A percentile compares a stretch with the other conserved stretches of the same genome.
Evolutionary conservation across 2,329 filamentous ascomycete species (phyloP).

Genomic region (Scedosporium boydii): DNA sequence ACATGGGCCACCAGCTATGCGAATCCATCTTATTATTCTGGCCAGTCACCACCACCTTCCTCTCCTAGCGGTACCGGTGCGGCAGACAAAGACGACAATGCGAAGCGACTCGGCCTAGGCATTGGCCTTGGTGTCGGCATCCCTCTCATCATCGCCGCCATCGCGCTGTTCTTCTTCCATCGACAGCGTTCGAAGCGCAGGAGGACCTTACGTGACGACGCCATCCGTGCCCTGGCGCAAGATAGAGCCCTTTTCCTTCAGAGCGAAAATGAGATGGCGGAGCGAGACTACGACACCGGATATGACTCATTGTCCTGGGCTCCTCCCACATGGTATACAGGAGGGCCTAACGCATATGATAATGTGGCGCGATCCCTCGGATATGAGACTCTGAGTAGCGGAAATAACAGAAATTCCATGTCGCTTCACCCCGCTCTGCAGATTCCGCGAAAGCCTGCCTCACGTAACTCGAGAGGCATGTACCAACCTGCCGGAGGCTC

Average conservation of each 20-base stretch:
- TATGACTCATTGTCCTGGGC: constrained; percentile 23
- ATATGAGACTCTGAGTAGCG: constrained; percentile 38
- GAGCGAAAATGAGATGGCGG: constrained; percentile 34
- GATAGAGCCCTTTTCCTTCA: constrained; percentile 37
- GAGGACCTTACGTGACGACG: constrained; percentile 32
- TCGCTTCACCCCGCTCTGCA: neutral
- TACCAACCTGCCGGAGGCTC: constrained; percentile 11
- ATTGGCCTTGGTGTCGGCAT: constrained; percentile 57
- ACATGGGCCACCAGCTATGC: constrained; percentile 41
- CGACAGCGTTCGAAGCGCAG: constrained; percentile 29
- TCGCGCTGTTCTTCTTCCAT: constrained; percentile 39
- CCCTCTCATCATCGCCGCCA: constrained; percentile 35
- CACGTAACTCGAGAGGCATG: constrained; percentile 11
- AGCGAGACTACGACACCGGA: constrained; percentile 22
- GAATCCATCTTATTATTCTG: constrained; percentile 7
- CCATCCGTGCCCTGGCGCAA: constrained; percentile 38
- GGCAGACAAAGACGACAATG: constrained; percentile 11
- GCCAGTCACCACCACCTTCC: constrained; percentile 6
- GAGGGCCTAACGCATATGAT: constrained; percentile 32
- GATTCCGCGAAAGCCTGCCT: constrained; percentile 24
- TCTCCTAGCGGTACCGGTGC: neutral
- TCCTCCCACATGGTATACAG: constrained; percentile 32
- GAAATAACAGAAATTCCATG: constrained; percentile 10
- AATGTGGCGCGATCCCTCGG: constrained; percentile 32
- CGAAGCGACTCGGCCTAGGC: constrained; percentile 43